Conservation (phyloP, 1,284 basidiomycete species). For the Butyriboletus appendiculatus region DNA sequence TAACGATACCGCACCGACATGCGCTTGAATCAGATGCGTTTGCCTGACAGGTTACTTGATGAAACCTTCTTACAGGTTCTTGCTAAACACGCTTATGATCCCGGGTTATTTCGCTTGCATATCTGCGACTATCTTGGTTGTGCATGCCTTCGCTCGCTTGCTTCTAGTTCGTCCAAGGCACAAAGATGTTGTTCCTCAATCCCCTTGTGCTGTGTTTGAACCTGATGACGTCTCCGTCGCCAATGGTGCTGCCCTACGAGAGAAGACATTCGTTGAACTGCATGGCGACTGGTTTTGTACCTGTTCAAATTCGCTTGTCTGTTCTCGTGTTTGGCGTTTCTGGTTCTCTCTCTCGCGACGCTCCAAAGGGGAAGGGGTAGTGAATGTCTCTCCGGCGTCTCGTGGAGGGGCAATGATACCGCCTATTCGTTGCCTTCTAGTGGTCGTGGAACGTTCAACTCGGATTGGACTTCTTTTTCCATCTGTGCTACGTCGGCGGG, state of each 20-base stretch:
- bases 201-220: not conserved
- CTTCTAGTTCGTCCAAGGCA: too few species aligned
- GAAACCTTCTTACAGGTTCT: too few species aligned
- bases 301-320: not conserved
- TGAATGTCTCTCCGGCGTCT: not conserved
- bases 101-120: not conserved
- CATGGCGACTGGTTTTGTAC: not conserved
- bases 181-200: not conserved
- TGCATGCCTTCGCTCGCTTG: not conserved
- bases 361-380: not conserved
- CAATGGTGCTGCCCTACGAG: not conserved
- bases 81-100: too few species aligned
- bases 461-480: not conserved
- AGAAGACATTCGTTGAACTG: not conserved
- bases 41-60: too few species aligned
- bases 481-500: conserved; percentile 1
- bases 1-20: too few species aligned
- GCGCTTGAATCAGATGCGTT: too few species aligned
- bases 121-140: not conserved
- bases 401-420: too few species aligned
- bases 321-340: not conserved
- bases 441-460: not conserved
- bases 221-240: not conserved
- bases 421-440: not conserved
- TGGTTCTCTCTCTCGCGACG: conserved; percentile 1